Percentiles rank a stretch among this genome's conserved stretches.
phyloP scores from a whole-genome alignment of 345 rosid species.

The Aegle marmelos region DNA sequence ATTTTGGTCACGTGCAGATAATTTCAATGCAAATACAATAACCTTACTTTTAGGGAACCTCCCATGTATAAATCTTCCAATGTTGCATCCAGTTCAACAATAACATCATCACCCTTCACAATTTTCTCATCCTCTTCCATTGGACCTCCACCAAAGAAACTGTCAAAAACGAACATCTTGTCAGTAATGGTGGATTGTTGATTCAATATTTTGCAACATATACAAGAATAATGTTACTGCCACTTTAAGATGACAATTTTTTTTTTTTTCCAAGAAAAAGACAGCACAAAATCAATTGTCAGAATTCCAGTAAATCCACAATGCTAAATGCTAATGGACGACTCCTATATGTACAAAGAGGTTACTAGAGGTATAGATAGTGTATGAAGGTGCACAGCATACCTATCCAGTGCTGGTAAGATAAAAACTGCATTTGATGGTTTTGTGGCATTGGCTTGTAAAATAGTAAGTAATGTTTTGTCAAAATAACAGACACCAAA shows the following conservation, averaged over 20 bases:
- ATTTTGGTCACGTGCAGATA: neutral
- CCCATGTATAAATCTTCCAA: conserved; percentile 99
- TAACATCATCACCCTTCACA: conserved; percentile 89
- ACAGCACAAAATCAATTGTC: neutral
- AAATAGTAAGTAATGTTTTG: too few relatives aligned
- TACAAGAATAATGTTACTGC: neutral
- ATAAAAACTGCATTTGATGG: neutral
- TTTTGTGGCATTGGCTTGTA: neutral
- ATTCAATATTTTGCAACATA: neutral
- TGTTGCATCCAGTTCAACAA: conserved; percentile 90
- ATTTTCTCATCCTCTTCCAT: conserved; percentile 91
- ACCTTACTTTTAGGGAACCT: conserved; percentile 80
- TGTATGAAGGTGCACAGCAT: neutral
- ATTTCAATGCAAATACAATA: neutral
- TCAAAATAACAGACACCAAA: neutral
- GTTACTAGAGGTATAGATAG: neutral
- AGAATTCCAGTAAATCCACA: neutral
- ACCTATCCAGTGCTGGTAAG: neutral
- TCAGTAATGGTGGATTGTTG: neutral
- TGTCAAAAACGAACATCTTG: conserved; percentile 17
- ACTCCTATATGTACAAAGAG: neutral
- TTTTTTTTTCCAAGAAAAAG: neutral
- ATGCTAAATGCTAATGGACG: neutral
- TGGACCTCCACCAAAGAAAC: conserved; percentile 83
- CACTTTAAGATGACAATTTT: neutral